Conservation (phyloP, 441 rosid genomes). For the Populus hybrid region DNA sequence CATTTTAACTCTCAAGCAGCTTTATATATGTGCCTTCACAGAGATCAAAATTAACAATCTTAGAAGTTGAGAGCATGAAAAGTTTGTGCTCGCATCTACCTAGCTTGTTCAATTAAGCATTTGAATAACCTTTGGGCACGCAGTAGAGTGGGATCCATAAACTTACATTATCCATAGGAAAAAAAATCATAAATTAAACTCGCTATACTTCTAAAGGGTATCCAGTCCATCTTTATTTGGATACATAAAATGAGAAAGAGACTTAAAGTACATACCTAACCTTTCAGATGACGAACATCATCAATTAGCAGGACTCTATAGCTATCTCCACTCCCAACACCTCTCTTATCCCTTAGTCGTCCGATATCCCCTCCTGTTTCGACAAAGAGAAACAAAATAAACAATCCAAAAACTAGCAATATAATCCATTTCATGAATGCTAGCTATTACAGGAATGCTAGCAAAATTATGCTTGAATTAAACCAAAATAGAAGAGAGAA, state of each 20-base stretch:
- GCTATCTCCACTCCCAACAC: slow-evolving; percentile 33
- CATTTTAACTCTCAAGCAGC: not conserved
- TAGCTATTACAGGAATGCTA: not conserved
- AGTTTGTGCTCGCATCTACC: not conserved
- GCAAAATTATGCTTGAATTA: not conserved
- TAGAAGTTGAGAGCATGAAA: not conserved
- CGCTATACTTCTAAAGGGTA: not conserved
- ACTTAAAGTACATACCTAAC: slow-evolving; percentile 19
- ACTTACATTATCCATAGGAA: not conserved
- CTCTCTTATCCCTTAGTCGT: slow-evolving; percentile 12
- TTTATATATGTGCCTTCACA: not conserved
- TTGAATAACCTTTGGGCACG: not conserved
- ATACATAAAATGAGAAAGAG: not conserved
- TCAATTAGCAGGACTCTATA: slow-evolving; percentile 33
- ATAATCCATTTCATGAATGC: not conserved
- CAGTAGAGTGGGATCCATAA: not conserved
- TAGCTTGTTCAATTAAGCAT: not conserved
- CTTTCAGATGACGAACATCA: slow-evolving; percentile 29
- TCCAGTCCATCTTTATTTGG: not conserved
- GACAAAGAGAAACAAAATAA: not conserved
- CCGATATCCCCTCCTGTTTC: slow-evolving; percentile 34
- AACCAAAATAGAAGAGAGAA: not conserved
- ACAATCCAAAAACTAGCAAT: not conserved
- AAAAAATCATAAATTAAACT: not conserved
- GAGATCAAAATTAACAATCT: not conserved